Percentiles rank a stretch among this genome's conserved stretches.
phyloP scores from a whole-genome alignment of 495 filamentous ascomycete species.

The Lepidopterella palustris region DNA sequence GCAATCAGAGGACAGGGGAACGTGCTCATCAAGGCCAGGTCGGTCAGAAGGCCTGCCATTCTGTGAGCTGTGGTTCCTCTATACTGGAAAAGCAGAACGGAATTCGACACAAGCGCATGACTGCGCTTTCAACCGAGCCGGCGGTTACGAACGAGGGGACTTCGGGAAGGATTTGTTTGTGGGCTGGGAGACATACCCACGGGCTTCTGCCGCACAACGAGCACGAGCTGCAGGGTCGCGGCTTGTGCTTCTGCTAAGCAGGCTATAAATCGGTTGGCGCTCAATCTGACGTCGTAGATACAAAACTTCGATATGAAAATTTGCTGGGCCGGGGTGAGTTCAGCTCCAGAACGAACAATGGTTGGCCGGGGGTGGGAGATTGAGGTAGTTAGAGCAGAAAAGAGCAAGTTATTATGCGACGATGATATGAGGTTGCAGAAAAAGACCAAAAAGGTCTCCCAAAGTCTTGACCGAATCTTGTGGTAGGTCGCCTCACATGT shows the following conservation, averaged over 20 bases:
- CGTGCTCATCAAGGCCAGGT: conserved; percentile 12
- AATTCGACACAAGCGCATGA: neutral
- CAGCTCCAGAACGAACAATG: neutral
- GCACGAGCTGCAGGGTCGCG: neutral
- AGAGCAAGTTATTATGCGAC: conserved; percentile 22
- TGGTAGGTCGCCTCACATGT: neutral
- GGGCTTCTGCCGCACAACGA: neutral
- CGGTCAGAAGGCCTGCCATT: conserved; percentile 3
- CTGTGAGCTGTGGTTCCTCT: conserved; percentile 10
- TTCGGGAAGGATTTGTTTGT: neutral
- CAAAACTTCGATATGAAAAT: neutral
- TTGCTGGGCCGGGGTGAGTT: neutral
- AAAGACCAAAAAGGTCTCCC: neutral
- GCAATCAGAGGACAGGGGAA: conserved; percentile 3
- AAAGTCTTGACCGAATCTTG: neutral
- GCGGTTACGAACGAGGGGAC: neutral
- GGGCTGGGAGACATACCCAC: neutral
- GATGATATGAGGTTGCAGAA: conserved; percentile 2
- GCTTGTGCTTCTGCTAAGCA: neutral
- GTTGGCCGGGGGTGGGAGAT: neutral
- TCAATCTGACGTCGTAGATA: neutral
- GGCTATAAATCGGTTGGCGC: neutral
- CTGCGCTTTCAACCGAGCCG: neutral
- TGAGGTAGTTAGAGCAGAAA: conserved; percentile 7
- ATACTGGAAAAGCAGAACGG: neutral